Evolutionary conservation across 768 basidiomycete species (phyloP), one percentile per base, ranked within the genome.

Genomic region (Tulasnella sp.): DNA sequence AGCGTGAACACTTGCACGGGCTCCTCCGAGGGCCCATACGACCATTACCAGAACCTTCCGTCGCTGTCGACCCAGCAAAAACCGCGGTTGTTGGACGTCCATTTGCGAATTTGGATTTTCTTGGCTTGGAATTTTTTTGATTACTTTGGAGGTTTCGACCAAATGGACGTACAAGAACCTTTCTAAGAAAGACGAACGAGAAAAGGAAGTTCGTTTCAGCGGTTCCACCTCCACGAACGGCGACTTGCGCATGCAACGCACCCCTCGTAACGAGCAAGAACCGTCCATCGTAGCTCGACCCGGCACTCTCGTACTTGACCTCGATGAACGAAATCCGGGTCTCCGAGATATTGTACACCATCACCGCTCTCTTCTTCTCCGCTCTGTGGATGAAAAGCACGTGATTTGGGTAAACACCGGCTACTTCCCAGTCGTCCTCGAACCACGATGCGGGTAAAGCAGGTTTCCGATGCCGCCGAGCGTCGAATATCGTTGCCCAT

Each of bases 61-160:
- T 72, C 71, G 38, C 19, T 29, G 49, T 72, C 71, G n/a, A 72
- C 71, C 71, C 71, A 72, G 40, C 71, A 72, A 31, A 72, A 72
- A 3, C 49, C 71, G 31, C 25, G 37, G 38, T 49, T 29, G 40
- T 72, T 72, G 3, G 71, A 72, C 11, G 71, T 45, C 71, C 71
- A 72, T 45, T 72, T 40, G 29, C 71, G 71, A 25, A 72, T 49
- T 45, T 49, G 40, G 40, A 34, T 39, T n/a, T 72, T 72, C 25
- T 49, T 72, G 17, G 38, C 71, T 42, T 49, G n/a, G 58, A 64
- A 64, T 31, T 64, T 64, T 17, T 31, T 72, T 72, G 42, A 49
- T 39, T 22, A 72, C 71, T 49, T 49, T 72, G 71, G 25, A n/a
- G 31, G 40, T 72, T 72, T 72, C 19, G 25, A 72, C 71, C n/a